These are phyloP conservation scores for Edaphochlamys debaryana DNA, from an alignment of 139 green algal species.

Conservation along the genomic window DNA sequence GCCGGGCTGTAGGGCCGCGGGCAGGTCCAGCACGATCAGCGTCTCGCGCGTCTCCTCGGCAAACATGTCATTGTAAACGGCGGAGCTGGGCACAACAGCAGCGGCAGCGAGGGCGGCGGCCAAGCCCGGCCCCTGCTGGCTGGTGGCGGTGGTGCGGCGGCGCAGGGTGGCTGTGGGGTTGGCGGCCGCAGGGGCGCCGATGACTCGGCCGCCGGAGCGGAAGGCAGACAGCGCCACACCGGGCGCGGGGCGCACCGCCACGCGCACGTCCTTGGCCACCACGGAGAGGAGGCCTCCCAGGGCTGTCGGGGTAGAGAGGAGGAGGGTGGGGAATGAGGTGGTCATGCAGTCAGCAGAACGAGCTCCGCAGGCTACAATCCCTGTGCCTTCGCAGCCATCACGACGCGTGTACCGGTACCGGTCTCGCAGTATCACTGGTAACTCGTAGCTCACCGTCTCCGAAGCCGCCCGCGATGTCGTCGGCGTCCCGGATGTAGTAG, in stretches of 20 bases:
- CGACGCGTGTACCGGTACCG: no score
- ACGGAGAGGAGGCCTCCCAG: conserved; percentile 62
- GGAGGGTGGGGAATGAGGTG: no score
- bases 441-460: conserved; percentile 22
- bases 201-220: conserved; percentile 3
- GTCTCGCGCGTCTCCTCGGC: conserved; percentile 59
- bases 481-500: conserved; percentile 54
- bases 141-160: not conserved
- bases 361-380: no score
- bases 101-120: no score
- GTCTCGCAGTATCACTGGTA: no score
- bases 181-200: not conserved
- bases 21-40: conserved; percentile 47
- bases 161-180: no score
- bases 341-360: no score
- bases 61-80: conserved; percentile 52
- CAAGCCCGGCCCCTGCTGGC: no score
- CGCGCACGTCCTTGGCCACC: conserved; percentile 51
- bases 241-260: conserved; percentile 12
- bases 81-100: not conserved
- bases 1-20: no score
- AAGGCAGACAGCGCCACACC: conserved; percentile 11
- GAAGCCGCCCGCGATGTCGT: conserved; percentile 24
- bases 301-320: conserved; percentile 34
- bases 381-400: no score